phyloP scores from a whole-genome alignment of 2,329 filamentous ascomycete genomes.

The Talaromyces sp. region DNA sequence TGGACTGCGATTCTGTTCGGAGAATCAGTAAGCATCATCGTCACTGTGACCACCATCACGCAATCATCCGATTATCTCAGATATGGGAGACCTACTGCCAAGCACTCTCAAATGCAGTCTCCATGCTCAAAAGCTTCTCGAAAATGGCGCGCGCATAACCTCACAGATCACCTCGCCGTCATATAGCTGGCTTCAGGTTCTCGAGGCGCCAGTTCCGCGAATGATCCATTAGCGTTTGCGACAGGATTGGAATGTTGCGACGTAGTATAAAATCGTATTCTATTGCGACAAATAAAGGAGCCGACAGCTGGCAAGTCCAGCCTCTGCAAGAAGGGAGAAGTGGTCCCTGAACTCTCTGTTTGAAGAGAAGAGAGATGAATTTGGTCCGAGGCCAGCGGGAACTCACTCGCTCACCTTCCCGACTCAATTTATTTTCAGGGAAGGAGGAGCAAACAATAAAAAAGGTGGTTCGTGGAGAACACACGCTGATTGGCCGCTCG shows the following conservation, averaged over 20 bases:
- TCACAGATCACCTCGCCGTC: constrained; percentile 55
- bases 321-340: background rate
- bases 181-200: constrained; percentile 55
- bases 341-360: background rate
- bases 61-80: background rate
- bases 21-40: background rate
- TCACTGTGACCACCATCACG: background rate
- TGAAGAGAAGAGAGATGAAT: background rate
- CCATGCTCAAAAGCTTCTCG: constrained; percentile 35
- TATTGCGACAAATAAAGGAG: background rate
- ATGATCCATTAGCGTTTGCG: constrained; percentile 51
- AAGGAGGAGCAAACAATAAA: constrained; percentile 10
- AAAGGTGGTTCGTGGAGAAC: constrained; percentile 5
- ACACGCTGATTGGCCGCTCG: constrained; percentile 13
- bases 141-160: constrained; percentile 34
- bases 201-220: constrained; percentile 47
- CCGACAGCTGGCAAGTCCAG: background rate
- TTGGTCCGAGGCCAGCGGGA: background rate
- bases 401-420: background rate
- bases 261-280: background rate
- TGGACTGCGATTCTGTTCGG: constrained; percentile 36
- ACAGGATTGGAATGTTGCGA: constrained; percentile 8
- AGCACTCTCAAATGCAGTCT: constrained; percentile 48
- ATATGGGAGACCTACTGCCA: constrained; percentile 47
- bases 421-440: background rate